phyloP scores from a whole-genome alignment of 2,329 filamentous ascomycete species.

The Nemania sp. region DNA sequence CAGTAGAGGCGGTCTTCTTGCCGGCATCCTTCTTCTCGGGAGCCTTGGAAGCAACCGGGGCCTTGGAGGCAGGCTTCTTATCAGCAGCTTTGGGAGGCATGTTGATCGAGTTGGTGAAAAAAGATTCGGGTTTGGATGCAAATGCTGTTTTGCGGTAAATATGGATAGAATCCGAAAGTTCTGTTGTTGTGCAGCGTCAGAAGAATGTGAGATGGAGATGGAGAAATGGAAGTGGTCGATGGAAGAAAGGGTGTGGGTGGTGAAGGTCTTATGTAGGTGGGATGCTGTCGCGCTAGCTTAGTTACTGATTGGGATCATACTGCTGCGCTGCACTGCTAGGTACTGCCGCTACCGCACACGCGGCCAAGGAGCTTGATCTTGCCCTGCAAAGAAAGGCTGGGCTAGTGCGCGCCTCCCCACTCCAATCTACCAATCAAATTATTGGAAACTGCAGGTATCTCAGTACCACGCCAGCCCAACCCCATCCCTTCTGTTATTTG shows the following conservation, averaged over 20 bases:
- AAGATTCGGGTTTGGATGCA: slow-evolving; percentile 20
- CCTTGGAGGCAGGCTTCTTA: slow-evolving; percentile 99
- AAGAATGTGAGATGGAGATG: slow-evolving; percentile 41
- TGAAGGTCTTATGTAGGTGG: slow-evolving; percentile 64
- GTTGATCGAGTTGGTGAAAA: slow-evolving; percentile 50
- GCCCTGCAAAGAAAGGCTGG: slow-evolving; percentile 19
- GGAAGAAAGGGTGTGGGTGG: slow-evolving; percentile 52
- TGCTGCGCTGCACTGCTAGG: slow-evolving; percentile 11
- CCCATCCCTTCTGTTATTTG: slow-evolving; percentile 16
- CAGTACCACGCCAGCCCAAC: slow-evolving; percentile 9
- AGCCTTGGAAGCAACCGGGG: slow-evolving; percentile 72
- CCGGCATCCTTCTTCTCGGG: slow-evolving; percentile 98
- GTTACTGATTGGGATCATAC: slow-evolving; percentile 58
- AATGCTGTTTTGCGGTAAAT: slow-evolving; percentile 26
- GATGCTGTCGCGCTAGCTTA: slow-evolving; percentile 53
- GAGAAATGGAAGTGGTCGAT: slow-evolving; percentile 49
- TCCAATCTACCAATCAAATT: slow-evolving; percentile 13
- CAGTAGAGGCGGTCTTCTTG: slow-evolving; percentile 97
- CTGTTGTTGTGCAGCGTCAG: slow-evolving; percentile 29
- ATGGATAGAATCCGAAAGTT: slow-evolving; percentile 33
- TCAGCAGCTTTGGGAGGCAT: slow-evolving; percentile 98
- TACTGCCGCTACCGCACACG: slow-evolving; percentile 9
- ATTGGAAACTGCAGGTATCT: slow-evolving; percentile 12
- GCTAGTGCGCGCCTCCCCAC: background rate
- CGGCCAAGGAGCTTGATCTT: slow-evolving; percentile 30